A percentile compares a stretch with the other conserved stretches of the same genome.
Conservation (phyloP, 1,284 basidiomycete species). For the Gomphus bonarii region DNA sequence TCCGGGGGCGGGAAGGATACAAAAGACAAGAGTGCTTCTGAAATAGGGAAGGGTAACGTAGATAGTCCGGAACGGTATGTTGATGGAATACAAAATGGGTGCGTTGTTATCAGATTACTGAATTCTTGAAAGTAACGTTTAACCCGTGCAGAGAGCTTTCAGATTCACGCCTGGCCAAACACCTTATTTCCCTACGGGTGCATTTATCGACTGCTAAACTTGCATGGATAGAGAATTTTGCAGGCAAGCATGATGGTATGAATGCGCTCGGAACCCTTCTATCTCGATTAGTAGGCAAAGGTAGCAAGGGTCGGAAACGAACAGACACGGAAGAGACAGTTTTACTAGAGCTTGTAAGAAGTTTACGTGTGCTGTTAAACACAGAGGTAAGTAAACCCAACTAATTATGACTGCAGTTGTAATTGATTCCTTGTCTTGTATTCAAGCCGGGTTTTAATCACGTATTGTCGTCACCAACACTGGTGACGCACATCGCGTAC, state of each 20-base stretch:
- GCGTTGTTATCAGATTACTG: not conserved
- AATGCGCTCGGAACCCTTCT: constrained; percentile 51
- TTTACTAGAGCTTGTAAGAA: constrained; percentile 68
- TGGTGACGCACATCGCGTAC: constrained; percentile 69
- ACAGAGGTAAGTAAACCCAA: constrained; percentile 52
- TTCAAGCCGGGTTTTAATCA: constrained; percentile 60
- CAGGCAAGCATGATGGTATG: constrained; percentile 56
- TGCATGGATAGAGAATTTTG: constrained; percentile 72
- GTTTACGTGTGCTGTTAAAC: constrained; percentile 75
- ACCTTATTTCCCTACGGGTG: constrained; percentile 76
- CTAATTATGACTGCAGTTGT: not conserved
- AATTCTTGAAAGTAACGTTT: constrained; percentile 6
- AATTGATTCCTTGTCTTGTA: constrained; percentile 7
- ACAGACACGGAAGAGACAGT: constrained; percentile 60
- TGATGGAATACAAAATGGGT: constrained; percentile 39
- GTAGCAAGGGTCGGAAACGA: constrained; percentile 45
- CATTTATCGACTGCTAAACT: constrained; percentile 78
- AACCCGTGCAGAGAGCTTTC: constrained; percentile 26
- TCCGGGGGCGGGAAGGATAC: constrained; percentile 43
- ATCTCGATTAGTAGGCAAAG: constrained; percentile 48
- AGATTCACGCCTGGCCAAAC: constrained; percentile 61
- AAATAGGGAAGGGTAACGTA: constrained; percentile 33
- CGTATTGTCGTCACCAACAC: constrained; percentile 53
- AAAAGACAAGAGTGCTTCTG: constrained; percentile 23
- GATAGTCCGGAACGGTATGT: constrained; percentile 45